Evolutionary conservation across 768 basidiomycete genomes (phyloP), one percentile per base, ranked within the genome.

Genomic region (Suillus paluster): DNA sequence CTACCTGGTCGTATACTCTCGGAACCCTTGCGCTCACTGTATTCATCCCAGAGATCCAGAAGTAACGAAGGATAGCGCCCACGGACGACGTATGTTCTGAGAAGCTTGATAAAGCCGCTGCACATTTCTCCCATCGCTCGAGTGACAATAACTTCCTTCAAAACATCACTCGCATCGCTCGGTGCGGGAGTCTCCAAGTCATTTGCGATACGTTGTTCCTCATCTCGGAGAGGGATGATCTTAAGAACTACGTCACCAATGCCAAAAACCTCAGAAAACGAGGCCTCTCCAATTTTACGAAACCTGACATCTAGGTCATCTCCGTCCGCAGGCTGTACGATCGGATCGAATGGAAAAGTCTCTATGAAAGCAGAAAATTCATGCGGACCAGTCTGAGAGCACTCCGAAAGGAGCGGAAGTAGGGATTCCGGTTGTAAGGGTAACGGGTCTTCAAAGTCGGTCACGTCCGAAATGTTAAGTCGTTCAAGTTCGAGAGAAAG

Each of bases 241-340:
- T 96, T 97, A 65, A 96, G 81, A n/a, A 96, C 95, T 38, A 96
- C 86, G 66, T 91, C 86, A 3, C 90, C 90, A 56, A 95, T 89
- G 9, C 91, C 91, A 73, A 94, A 99, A 33, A 99, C 97, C 71
- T 99, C 97, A 0, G 94, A 97, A 75, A 91, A 99, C 54, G 92
- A 94, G 8, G 97, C 97, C 77, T 99, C 97, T 45, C 97, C 97
- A 50, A 98, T 88, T 76, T 99, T 99, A 66, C 77, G 81, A 75
- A 95, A 94, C 7, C 60, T 74, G 25, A 74, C 63, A 63, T 76
- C 66, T 66, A 66, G 76, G 67, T 62, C 68, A 39, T 69, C 66
- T 50, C 49, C 30, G 34, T 66, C 64, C 11, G 70, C 69, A 46
- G 75, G 73, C 50, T 71, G 77, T n/a, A 91, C 82, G 58, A 91